phyloP scores from a whole-genome alignment of 805 yeast species.

The Yarrowia phangngaensis region DNA sequence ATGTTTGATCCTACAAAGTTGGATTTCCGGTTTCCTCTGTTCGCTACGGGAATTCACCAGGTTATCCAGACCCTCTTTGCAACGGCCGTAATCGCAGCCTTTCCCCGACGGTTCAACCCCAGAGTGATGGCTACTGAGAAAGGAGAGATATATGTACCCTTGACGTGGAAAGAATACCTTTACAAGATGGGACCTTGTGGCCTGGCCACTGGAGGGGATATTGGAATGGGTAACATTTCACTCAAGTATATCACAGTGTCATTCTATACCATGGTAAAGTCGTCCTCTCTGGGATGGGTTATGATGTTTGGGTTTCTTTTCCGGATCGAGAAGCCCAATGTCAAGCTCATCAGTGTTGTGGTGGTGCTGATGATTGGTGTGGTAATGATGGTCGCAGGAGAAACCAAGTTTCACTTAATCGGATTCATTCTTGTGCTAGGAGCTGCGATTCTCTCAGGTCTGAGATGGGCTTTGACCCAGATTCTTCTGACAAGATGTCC shows the following conservation, averaged over 20 bases:
- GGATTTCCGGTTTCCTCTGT: constrained; percentile 75
- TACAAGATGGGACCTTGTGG: constrained; percentile 76
- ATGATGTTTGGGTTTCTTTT: constrained; percentile 81
- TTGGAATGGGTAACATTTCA: constrained; percentile 86
- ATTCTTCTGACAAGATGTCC: constrained; percentile 60
- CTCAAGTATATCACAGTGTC: constrained; percentile 74
- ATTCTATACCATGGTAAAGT: constrained; percentile 88
- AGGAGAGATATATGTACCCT: constrained; percentile 30
- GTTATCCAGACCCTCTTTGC: constrained; percentile 58
- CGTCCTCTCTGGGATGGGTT: constrained; percentile 84
- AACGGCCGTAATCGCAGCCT: constrained; percentile 19
- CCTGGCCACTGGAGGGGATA: constrained; percentile 84
- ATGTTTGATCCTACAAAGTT: constrained; percentile 80
- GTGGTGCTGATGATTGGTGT: constrained; percentile 79
- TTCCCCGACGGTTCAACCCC: constrained; percentile 17
- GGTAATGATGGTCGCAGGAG: constrained; percentile 69
- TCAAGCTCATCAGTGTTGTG: constrained; percentile 67
- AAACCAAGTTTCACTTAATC: constrained; percentile 40
- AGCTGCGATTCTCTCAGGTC: constrained; percentile 79
- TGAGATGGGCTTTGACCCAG: constrained; percentile 95
- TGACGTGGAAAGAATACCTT: constrained; percentile 36
- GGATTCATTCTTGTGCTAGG: constrained; percentile 74
- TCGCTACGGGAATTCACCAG: constrained; percentile 85
- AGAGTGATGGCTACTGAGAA: constrained; percentile 13
- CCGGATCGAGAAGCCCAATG: constrained; percentile 67